Evolutionary conservation across 805 yeast species (phyloP).

Genomic region (Sugiyamaella smithiae): DNA sequence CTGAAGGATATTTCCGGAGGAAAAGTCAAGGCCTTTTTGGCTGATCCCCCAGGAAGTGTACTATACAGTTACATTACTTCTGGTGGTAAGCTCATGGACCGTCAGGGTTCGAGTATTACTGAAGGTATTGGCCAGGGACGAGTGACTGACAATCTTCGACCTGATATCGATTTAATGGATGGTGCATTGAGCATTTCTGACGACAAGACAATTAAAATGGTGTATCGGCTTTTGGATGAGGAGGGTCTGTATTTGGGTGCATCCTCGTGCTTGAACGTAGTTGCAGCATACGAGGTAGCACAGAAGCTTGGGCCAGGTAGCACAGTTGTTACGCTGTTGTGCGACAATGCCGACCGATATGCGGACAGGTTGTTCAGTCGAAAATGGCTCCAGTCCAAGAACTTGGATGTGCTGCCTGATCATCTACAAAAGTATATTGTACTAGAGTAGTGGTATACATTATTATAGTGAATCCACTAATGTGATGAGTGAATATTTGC

Average conservation of each 20-base stretch:
- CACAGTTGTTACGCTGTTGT: slow-evolving; percentile 83
- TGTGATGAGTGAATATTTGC: too few relatives aligned
- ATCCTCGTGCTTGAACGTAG: slow-evolving; percentile 86
- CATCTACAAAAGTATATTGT: slow-evolving; percentile 67
- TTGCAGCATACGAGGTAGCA: slow-evolving; percentile 81
- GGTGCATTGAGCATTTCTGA: slow-evolving; percentile 80
- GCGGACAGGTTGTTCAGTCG: slow-evolving; percentile 76
- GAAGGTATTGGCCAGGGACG: slow-evolving; percentile 98
- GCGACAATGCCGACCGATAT: slow-evolving; percentile 89
- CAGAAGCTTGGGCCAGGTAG: slow-evolving; percentile 66
- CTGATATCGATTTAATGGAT: slow-evolving; percentile 70
- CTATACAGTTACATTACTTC: slow-evolving; percentile 73
- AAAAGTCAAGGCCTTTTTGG: slow-evolving; percentile 60
- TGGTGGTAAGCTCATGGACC: slow-evolving; percentile 62
- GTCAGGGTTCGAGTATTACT: slow-evolving; percentile 83
- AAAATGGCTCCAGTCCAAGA: slow-evolving; percentile 72
- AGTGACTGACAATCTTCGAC: slow-evolving; percentile 75
- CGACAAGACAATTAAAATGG: slow-evolving; percentile 76
- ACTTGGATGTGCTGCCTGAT: slow-evolving; percentile 65
- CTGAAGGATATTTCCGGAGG: slow-evolving; percentile 68
- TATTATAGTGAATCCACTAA: too few relatives aligned
- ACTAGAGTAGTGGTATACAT: slow-evolving; percentile 30
- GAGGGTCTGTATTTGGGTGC: slow-evolving; percentile 92
- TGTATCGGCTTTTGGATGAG: slow-evolving; percentile 76
- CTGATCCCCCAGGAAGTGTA: slow-evolving; percentile 94